Base-by-base conservation (phyloP, 2,329 filamentous ascomycete species). In the Colletotrichum sp. region DNA sequence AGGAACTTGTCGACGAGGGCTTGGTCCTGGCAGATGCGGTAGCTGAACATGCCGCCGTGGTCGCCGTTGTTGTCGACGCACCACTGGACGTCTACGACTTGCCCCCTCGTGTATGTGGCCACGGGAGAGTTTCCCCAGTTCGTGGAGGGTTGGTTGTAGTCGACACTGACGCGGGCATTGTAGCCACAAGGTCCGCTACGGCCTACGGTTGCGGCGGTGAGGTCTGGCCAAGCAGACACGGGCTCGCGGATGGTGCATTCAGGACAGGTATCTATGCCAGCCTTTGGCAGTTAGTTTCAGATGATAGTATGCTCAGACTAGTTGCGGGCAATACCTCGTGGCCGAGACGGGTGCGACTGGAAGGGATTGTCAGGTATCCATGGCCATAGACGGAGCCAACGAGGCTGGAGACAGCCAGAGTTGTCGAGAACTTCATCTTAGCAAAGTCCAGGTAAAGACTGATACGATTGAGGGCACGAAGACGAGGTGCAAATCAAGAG, bases 11-110 rank as follows among this genome's bases (percentile, higher is more conserved):
- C 84, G 34, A 90, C 87, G 0, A 91, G 80, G 0, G 81, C 82
- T 77, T 90, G 88, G 77, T 91, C 83, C 77, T 89, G 85, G 78
- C 89, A 91, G 76, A 90, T 87, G 12, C 89, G 88, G 80, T 90
- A 91, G 78, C 81, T 85, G 81, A 90, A 91, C 89, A 90, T 90
- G 80, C 89, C 89, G 30, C 89, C 89, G 77, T 91, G 89, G 77
- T 91, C 89, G 0, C 89, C 89, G 77, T 90, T 91, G 81, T 90
- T 82, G 78, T 91, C 89, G 21, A 90, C 85, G 68, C 89, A 91
- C 89, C 89, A 91, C 79, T 89, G 83, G 0, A 90, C 89, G 28
- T 89, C 86, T 28, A 90, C 81, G 0, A 85, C 80, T 12, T 90
- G 82, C 0, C 89, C 89, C 0, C 86, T 81, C 0, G 81, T 80